Conservation (phyloP, 495 filamentous ascomycete species). For the Penicillium verhagenii region DNA sequence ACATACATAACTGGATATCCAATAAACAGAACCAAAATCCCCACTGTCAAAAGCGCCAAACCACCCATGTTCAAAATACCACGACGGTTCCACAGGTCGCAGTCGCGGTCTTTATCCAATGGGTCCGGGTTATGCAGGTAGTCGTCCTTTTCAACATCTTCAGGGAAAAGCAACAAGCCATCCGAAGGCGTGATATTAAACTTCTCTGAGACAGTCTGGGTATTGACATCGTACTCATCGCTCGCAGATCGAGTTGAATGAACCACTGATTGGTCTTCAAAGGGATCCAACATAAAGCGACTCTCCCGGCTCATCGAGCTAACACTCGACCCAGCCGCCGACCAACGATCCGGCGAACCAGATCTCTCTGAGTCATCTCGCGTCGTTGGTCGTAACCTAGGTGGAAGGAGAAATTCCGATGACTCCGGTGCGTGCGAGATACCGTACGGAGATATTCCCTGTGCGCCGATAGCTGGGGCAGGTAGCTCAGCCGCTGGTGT, state of each 20-base stretch:
- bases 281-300: constrained; percentile 36
- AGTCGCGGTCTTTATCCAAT: constrained; percentile 62
- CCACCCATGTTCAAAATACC: constrained; percentile 69
- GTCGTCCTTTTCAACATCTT: constrained; percentile 79
- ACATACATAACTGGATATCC: constrained; percentile 72
- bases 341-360: constrained; percentile 22
- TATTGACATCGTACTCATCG: constrained; percentile 67
- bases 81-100: constrained; percentile 66
- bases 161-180: constrained; percentile 67
- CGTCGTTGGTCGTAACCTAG: constrained; percentile 30
- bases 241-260: constrained; percentile 62
- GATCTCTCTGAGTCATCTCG: constrained; percentile 16
- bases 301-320: constrained; percentile 53
- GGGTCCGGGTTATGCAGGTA: constrained; percentile 72
- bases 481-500: constrained; percentile 17
- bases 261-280: constrained; percentile 54
- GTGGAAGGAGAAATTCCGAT: constrained; percentile 60
- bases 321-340: constrained; percentile 22
- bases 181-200: constrained; percentile 75
- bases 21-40: constrained; percentile 67
- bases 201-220: constrained; percentile 75
- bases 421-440: constrained; percentile 47
- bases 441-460: constrained; percentile 28
- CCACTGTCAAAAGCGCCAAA: constrained; percentile 58
- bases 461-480: constrained; percentile 8